Evolutionary conservation across 805 yeast genomes (phyloP), one percentile per base, ranked within the genome.

Genomic region (Candida germanica): DNA sequence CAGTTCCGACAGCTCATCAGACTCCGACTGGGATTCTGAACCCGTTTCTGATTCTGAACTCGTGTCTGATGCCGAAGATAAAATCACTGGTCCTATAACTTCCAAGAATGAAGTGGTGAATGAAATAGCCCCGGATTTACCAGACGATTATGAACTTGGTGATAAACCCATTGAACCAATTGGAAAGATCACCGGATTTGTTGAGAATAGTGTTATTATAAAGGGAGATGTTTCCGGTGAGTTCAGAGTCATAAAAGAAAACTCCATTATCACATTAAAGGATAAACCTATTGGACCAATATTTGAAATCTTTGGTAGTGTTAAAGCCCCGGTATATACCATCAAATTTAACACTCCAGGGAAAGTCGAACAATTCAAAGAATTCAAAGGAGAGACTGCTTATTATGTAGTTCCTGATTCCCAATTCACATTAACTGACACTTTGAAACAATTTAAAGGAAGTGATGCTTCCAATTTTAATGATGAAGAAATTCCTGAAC

Each of bases 391-490:
- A 1, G 56, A 59, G 11, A 71, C 70, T 28, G 91, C 83, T 0
- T 87, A 50, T 56, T 87, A 83, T 47, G 91, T 89, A 5, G 93
- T 85, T 2, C 82, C 88, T 2, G 83, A 77, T 24, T 83, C 96
- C 0, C 74, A 83, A 36, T 91, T 88, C 60, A 67, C 84, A 6
- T 77, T 80, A 44, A 91, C 98, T 0, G 83, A 83, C 34, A 63
- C 76, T 16, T 71, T 89, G 37, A 85, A 79, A 48, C 64, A 71
- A 15, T 40, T 80, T 13, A 89, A 83, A 51, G 98, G 98, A 16
- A 82, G 88, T 1, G 98, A 93, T 64, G 98, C 98, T 0, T 84
- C 95, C 51, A 93, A 93, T 50, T 81, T 87, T 57, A 83, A 87
- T 55, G 98, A 93, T 58, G 98, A 93, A 61, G 98, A 93, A 52